Evolutionary conservation across 2,329 filamentous ascomycete genomes (phyloP), one percentile per base, ranked within the genome.

Genomic region (Scolecobasidium constrictum): DNA sequence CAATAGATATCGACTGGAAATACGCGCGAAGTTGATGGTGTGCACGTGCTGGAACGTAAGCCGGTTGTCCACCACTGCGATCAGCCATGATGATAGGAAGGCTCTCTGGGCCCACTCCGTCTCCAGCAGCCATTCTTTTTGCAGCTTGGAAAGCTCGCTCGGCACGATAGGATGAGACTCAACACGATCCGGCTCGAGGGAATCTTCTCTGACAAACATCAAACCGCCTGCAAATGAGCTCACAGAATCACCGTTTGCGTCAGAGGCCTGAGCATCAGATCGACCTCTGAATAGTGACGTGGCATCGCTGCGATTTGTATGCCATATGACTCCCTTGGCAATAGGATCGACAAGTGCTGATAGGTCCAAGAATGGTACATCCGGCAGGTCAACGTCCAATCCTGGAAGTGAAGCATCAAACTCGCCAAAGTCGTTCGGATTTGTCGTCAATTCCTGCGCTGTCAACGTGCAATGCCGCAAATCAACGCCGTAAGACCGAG

Each of bases 51-150:
- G 46, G 49, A 83, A 81, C 2, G 64, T 68, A 4, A 53, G 49
- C 4, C 64, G 62, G 46, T 80, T 81, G 51, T 83, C 77, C 18
- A 78, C 72, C 35, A 83, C 58, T 2, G 77, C 72, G 38, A 83
- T 71, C 49, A 78, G 71, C 50, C 80, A 84, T 1, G 79, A 81
- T 38, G 78, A 73, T 37, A 84, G 65, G 54, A 84, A 79, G 15
- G 78, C 79, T 42, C 73, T 66, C 49, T 84, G 78, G 5, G 78
- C 78, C 76, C 79, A 83, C 41, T 78, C 73, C 3, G 77, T 74
- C 55, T 84, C 79, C 28, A 81, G 61, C 2, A 85, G 59, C 74
- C 81, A 78, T 56, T 83, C 78, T 41, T 71, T 75, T 55, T 85
- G 81, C n/a, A 73, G 66, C 45, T 66, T 67, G 1, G 72, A 74